A percentile compares a stretch with the other conserved stretches of the same genome.
phyloP scores from a whole-genome alignment of 805 yeast genomes.

The Hanseniaspora valbyensis region DNA sequence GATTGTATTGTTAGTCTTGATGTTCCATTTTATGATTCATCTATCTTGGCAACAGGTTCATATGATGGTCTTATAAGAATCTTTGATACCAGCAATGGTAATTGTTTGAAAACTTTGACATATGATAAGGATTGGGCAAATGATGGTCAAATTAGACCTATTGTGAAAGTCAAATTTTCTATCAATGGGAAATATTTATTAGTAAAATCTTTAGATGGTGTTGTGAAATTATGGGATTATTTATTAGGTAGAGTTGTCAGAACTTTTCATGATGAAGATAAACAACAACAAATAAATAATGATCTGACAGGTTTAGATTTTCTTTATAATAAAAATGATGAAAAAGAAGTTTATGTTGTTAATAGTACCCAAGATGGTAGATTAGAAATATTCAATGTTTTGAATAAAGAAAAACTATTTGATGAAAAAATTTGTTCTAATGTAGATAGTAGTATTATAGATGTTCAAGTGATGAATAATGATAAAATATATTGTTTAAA shows the following conservation, averaged over 20 bases:
- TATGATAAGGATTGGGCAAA: constrained; percentile 66
- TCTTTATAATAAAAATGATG: not conserved
- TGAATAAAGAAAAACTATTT: not conserved
- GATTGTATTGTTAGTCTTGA: constrained; percentile 76
- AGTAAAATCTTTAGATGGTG: constrained; percentile 72
- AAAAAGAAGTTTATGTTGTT: not conserved
- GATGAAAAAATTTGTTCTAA: not conserved
- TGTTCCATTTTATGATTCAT: constrained; percentile 65
- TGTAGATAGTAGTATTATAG: not conserved
- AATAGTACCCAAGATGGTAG: constrained; percentile 14
- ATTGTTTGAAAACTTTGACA: constrained; percentile 80
- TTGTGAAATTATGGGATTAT: constrained; percentile 74
- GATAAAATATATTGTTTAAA: constrained; percentile 11
- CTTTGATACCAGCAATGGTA: constrained; percentile 81
- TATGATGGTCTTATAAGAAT: constrained; percentile 83
- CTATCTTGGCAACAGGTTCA: constrained; percentile 70
- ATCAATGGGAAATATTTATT: constrained; percentile 72
- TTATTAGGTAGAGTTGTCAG: constrained; percentile 70
- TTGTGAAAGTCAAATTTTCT: constrained; percentile 58
- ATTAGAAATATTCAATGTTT: constrained; percentile 11
- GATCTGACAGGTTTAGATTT: constrained; percentile 10
- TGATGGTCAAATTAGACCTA: constrained; percentile 46
- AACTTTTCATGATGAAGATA: constrained; percentile 35
- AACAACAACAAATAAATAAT: constrained; percentile 6
- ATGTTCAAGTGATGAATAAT: constrained; percentile 5